A percentile compares a stretch with the other conserved stretches of the same genome.
These are phyloP conservation scores for Saccharomycopsis schoenii DNA, from an alignment of 805 yeast genomes.

Conservation along the genomic window DNA sequence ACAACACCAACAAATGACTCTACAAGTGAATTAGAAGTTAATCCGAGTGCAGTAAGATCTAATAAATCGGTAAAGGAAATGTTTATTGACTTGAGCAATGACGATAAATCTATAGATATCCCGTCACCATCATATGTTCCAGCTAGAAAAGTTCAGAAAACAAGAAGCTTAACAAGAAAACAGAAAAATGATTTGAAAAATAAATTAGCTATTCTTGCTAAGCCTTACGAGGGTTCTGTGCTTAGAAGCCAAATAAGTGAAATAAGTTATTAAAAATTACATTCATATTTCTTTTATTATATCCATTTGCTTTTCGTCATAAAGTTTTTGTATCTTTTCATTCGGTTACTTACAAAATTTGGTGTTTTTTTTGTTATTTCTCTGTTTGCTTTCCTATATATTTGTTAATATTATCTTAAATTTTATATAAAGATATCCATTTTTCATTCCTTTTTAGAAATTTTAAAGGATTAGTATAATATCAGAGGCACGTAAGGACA, in stretches of 20 bases:
- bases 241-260: background rate
- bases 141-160: background rate
- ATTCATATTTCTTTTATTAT: too few species aligned
- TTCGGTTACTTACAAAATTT: background rate
- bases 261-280: background rate
- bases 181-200: background rate
- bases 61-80: background rate
- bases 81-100: background rate
- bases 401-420: too few species aligned
- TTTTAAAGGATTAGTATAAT: too few species aligned
- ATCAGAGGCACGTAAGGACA: too few species aligned
- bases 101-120: background rate
- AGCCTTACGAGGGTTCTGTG: background rate
- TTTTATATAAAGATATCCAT: too few species aligned
- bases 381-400: too few species aligned
- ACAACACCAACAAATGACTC: constrained; percentile 11
- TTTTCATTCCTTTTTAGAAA: too few species aligned
- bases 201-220: background rate
- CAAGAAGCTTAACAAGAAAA: background rate
- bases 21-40: background rate
- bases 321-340: too few species aligned
- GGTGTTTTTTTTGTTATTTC: background rate
- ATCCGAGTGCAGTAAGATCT: background rate
- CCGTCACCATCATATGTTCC: constrained; percentile 4
- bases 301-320: background rate